Base-by-base conservation (phyloP, 805 yeast species). In the Torulaspora maleeae region DNA sequence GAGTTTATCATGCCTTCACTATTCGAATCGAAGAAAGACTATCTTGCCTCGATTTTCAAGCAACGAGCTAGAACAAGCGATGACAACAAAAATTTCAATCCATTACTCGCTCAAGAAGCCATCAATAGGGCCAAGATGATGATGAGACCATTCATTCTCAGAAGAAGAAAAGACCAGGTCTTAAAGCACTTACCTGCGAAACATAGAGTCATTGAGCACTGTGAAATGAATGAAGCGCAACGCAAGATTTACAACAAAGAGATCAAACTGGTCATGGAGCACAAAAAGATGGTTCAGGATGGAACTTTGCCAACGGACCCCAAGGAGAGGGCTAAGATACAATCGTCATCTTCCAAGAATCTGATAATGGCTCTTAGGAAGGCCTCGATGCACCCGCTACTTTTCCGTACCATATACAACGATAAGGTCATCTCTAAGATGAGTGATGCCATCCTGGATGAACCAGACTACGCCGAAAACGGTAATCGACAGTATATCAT, bases 81-180 rank as follows among this genome's bases (percentile, higher is more conserved):
- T 44, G 69, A 69, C 8, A 75, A 76, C 35, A 68, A 70, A 15
- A 72, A 69, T 43, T 83, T 78, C 59, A 86, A 86, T 54, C 96
- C 96, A 1, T 72, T 93, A 35, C 69, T 93, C 33, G 87, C 97
- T 0, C 85, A 83, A 53, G 95, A 91, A 67, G 95, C 99, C 0
- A 89, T 93, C 50, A 76, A 81, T 27, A 86, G 89, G 60, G 99
- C 99, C 3, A 88, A 87, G 63, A 84, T 93, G 4, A 91, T 93
- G 97, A 91, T 93, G 98, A 85, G 95, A 2, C 99, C 99, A 3
- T 93, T 93, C 69, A 91, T 93, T 7, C 71, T 93, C 58, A 77
- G 99, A 66, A 80, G 99, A 63, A 83, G 83, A 61, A 93, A 93
- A 69, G 86, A 79, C 45, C 97, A 91, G 66, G 99, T 93, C 6